Evolutionary conservation across 345 rosid species (phyloP).

Genomic region (Euphorbia lathyris): DNA sequence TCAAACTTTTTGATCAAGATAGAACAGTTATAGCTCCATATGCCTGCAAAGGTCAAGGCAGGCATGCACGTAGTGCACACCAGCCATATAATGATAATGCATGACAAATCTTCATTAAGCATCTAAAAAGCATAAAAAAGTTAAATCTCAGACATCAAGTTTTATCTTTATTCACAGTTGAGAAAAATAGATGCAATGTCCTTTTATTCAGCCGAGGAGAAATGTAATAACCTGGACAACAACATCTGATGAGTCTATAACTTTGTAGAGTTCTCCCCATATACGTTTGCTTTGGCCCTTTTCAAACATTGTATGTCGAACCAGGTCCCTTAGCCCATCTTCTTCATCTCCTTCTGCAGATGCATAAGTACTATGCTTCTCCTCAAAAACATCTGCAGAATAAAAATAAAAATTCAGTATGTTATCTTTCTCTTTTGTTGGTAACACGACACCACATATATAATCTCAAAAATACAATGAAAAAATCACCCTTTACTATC

Average conservation of each 20-base stretch:
- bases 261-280: constrained; percentile 99
- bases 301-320: constrained; percentile 94
- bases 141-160: not conserved
- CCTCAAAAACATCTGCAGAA: constrained; percentile 62
- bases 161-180: not conserved
- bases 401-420: not conserved
- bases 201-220: not conserved
- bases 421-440: not conserved
- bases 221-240: constrained; percentile 66
- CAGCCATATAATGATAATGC: not conserved
- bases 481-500: not conserved
- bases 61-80: not conserved
- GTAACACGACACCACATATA: not conserved
- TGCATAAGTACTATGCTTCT: constrained; percentile 39
- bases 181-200: not conserved
- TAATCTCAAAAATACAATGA: not conserved
- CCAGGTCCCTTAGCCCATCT: constrained; percentile 86
- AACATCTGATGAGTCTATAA: constrained; percentile 92
- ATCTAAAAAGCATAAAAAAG: not conserved
- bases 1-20: not conserved
- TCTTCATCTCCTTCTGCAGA: constrained; percentile 53
- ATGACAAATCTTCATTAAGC: not conserved
- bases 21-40: not conserved
- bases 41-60: not conserved
- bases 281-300: constrained; percentile 98